Conservation (phyloP, 306 rosid species). For the Cotoneaster glaucophyllus region DNA sequence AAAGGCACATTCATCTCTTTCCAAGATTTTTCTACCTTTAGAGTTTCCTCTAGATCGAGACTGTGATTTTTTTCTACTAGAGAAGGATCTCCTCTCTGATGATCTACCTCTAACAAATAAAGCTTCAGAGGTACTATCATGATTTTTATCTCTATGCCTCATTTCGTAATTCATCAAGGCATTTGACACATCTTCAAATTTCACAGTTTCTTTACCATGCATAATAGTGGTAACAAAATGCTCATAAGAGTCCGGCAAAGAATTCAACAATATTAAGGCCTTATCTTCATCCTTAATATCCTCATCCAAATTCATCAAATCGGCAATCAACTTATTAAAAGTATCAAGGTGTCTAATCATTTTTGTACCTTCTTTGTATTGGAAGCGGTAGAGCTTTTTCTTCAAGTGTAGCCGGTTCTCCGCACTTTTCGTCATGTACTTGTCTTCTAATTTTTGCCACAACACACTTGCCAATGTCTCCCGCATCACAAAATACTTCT, state of each 20-base stretch:
- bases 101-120: neutral
- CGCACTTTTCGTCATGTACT: too few species aligned
- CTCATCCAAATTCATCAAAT: too few species aligned
- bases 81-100: neutral
- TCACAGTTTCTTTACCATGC: neutral
- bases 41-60: neutral
- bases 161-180: neutral
- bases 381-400: neutral
- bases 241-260: neutral
- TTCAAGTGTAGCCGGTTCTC: neutral
- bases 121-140: neutral
- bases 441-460: too few species aligned
- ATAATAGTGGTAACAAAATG: neutral
- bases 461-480: too few species aligned
- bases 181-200: neutral
- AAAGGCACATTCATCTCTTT: too few species aligned
- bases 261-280: neutral
- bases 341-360: too few species aligned
- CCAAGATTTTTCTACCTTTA: neutral
- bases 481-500: too few species aligned
- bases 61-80: neutral
- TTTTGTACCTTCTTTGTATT: neutral
- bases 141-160: neutral
- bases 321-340: too few species aligned
- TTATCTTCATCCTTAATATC: too few species aligned